Evolutionary conservation across 164 flowering plant genomes (phyloP), one percentile per base, ranked within the genome.

Genomic region (Protea cynaroides): DNA sequence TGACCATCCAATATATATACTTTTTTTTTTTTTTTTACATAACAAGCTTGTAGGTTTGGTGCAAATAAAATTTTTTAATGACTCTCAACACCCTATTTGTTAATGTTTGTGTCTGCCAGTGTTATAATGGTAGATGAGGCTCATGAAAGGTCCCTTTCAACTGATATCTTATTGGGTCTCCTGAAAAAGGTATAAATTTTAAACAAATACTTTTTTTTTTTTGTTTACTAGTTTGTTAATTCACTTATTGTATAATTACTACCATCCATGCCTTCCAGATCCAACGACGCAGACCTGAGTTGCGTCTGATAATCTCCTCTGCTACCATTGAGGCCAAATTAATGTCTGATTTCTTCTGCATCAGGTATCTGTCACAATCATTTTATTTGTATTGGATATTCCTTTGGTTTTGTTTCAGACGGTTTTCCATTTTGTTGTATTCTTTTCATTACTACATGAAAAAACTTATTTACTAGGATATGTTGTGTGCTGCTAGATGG

Each of bases 81-180:
- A 29, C 34, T 5, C 34, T 29, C 34, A 29, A 5, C 5, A 5
- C 34, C 34, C 34, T 5, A 29, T 29, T 29, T 19, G 34, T 58
- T 18, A 24, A 22, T 62, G 14, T 63, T 47, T 46, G 23, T 43
- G 23, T 15, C 50, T 64, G 40, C 44, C 83, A 94, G 99, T 79
- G 96, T 94, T 24, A 80, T 94, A 76, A 94, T 94, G 99, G 96
- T 94, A 25, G 99, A 94, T 77, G 99, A 94, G 77, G 99, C 99
- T 64, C 99, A 94, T 75, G 99, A 94, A 76, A 82, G 97, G 72
- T 87, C 96, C 56, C 78, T 94, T 70, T 81, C 96, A 56, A 94
- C 99, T 18, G 97, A 94, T 67, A 86, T 91, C 64, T 72, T 94
- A 65, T 69, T 94, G 62, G 99, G 99, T 64, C 93, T 94, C 54